Percentiles rank a stretch among this genome's conserved stretches.
phyloP scores from a whole-genome alignment of 106 monocot species.

The Gastrodia elata region DNA sequence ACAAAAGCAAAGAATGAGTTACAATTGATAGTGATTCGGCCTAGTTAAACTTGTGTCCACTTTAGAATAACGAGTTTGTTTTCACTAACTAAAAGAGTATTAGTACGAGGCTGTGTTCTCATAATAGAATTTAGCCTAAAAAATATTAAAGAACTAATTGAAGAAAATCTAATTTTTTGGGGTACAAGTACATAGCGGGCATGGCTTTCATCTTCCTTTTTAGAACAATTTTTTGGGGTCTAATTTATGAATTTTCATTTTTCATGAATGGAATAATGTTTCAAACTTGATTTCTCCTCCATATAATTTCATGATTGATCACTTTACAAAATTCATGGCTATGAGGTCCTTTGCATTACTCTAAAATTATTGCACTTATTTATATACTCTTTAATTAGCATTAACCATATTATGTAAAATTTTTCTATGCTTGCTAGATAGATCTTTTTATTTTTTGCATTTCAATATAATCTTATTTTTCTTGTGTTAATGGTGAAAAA shows the following conservation, averaged over 20 bases:
- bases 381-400: neutral
- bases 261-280: neutral
- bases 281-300: neutral
- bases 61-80: too few relatives aligned
- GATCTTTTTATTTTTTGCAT: neutral
- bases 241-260: neutral
- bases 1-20: too few relatives aligned
- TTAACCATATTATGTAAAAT: neutral
- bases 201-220: neutral
- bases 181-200: too few relatives aligned
- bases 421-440: neutral
- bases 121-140: too few relatives aligned
- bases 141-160: too few relatives aligned
- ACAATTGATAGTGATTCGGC: too few relatives aligned
- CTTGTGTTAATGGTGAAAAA: slow-evolving; percentile 12
- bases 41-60: too few relatives aligned
- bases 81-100: too few relatives aligned
- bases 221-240: neutral
- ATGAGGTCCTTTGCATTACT: neutral
- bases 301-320: neutral
- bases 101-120: too few relatives aligned
- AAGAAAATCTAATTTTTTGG: too few relatives aligned
- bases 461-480: neutral
- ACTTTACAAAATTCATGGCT: neutral
- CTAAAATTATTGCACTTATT: neutral